A percentile compares a stretch with the other conserved stretches of the same genome.
Evolutionary conservation across 257 asterid genomes (phyloP).

Genomic region (Linderniella brevidens): DNA sequence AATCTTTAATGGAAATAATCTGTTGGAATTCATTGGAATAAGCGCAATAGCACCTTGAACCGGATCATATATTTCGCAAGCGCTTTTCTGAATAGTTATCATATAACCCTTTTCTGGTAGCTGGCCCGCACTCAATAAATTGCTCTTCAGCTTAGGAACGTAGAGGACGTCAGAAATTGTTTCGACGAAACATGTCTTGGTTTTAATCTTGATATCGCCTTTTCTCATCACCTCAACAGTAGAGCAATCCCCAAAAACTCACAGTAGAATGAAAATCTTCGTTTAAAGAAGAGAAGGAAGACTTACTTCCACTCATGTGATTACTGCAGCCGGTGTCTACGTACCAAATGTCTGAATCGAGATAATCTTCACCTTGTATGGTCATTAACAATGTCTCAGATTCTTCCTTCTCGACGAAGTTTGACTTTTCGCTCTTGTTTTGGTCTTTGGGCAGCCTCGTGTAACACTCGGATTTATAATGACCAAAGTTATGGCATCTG

Average conservation of each 20-base stretch:
- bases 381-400: background rate
- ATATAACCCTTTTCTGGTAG: slow-evolving; percentile 1
- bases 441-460: background rate
- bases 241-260: background rate
- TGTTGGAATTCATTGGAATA: background rate
- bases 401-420: slow-evolving; percentile 1
- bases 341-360: background rate
- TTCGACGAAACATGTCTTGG: slow-evolving; percentile 2
- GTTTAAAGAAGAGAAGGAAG: background rate
- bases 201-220: slow-evolving; percentile 1
- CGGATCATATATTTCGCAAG: slow-evolving; percentile 6
- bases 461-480: slow-evolving; percentile 11
- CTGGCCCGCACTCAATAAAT: slow-evolving; percentile 7
- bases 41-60: background rate
- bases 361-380: background rate
- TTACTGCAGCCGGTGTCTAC: slow-evolving; percentile 11
- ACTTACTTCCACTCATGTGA: slow-evolving; percentile 8
- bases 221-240: slow-evolving; percentile 4
- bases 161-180: slow-evolving; percentile 2
- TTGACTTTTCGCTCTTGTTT: background rate
- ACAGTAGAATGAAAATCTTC: background rate
- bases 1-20: slow-evolving; percentile 2
- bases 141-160: slow-evolving; percentile 4
- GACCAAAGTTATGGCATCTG: too few relatives aligned
- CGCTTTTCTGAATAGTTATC: slow-evolving; percentile 1